Evolutionary conservation across 345 rosid genomes (phyloP).

Genomic region (Gossypium bickii): DNA sequence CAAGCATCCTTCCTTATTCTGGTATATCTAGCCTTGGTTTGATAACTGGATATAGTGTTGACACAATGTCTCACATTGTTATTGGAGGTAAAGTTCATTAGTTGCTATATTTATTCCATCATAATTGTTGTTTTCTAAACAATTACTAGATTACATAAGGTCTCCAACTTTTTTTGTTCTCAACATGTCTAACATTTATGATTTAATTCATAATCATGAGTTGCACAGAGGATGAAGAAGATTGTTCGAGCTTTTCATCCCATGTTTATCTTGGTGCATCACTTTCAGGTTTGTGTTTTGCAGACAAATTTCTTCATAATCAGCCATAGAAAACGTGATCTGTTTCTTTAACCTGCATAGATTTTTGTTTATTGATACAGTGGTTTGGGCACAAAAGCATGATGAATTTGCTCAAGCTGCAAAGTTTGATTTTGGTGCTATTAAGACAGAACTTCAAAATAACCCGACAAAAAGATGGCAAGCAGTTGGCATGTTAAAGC

Average conservation of each 20-base stretch:
- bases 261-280: conserved; percentile 67
- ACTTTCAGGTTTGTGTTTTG: conserved; percentile 55
- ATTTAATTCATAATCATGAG: conserved; percentile 10
- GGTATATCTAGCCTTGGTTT: conserved; percentile 61
- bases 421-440: conserved; percentile 34
- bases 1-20: conserved; percentile 47
- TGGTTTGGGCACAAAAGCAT: conserved; percentile 58
- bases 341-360: not conserved
- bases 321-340: not conserved
- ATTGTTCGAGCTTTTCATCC: conserved; percentile 35
- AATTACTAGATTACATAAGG: not conserved
- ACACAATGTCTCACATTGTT: conserved; percentile 32
- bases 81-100: conserved; percentile 37
- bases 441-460: conserved; percentile 49
- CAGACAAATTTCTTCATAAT: conserved; percentile 1
- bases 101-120: conserved; percentile 5
- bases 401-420: conserved; percentile 46
- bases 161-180: not conserved
- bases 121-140: not conserved
- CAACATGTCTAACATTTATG: conserved; percentile 2
- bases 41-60: conserved; percentile 58
- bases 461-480: conserved; percentile 65
- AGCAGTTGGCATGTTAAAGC: conserved; percentile 70
- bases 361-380: conserved; percentile 35
- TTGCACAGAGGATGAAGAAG: conserved; percentile 54